Conservation (phyloP, 2,329 filamentous ascomycete genomes). For the Diaporthe sp. region DNA sequence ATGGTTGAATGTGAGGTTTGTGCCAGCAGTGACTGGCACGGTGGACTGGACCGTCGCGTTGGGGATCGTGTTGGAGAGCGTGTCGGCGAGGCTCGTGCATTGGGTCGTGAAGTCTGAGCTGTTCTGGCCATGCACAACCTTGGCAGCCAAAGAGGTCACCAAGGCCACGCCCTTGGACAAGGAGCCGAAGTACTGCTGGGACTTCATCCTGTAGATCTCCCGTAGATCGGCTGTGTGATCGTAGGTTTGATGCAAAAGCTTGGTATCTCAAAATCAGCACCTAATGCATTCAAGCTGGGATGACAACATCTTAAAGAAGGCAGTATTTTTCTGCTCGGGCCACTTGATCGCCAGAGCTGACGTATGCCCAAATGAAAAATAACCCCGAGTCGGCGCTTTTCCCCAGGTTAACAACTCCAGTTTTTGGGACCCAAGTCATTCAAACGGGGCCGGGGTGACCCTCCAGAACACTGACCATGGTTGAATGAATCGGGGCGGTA, state of each 20-base stretch:
- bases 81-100: slow-evolving; percentile 48
- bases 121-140: slow-evolving; percentile 13
- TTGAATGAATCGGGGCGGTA: slow-evolving; percentile 14
- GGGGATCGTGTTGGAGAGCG: slow-evolving; percentile 47
- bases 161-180: slow-evolving; percentile 18
- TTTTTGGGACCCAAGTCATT: slow-evolving; percentile 17
- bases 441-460: not conserved
- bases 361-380: slow-evolving; percentile 21
- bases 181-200: slow-evolving; percentile 11
- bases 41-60: slow-evolving; percentile 54
- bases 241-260: slow-evolving; percentile 11
- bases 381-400: not conserved
- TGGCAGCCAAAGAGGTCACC: slow-evolving; percentile 12
- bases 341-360: slow-evolving; percentile 11
- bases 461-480: not conserved
- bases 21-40: slow-evolving; percentile 55
- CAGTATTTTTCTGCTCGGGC: not conserved
- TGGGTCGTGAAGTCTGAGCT: slow-evolving; percentile 36
- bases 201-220: slow-evolving; percentile 26
- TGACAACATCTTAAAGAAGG: not conserved
- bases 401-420: slow-evolving; percentile 23
- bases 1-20: slow-evolving; percentile 55
- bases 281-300: slow-evolving; percentile 3
- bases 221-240: slow-evolving; percentile 23
- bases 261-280: slow-evolving; percentile 2